phyloP scores from a whole-genome alignment of 768 basidiomycete species.

The Mycena polygramma region DNA sequence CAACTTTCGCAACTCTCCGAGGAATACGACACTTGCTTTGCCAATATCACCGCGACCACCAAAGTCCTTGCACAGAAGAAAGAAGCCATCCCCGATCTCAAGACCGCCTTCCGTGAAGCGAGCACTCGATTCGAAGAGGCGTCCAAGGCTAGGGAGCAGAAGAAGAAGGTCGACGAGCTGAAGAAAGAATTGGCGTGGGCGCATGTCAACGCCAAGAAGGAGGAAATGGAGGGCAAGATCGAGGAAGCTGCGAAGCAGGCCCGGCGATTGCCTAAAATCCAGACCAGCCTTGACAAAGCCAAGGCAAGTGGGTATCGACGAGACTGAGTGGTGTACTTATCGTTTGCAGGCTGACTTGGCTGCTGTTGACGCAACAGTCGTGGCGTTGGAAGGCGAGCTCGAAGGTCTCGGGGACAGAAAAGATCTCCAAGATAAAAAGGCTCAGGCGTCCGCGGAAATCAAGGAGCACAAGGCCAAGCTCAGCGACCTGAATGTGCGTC shows the following conservation, averaged over 20 bases:
- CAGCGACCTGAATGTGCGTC: conserved; percentile 58
- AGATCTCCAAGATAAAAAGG: conserved; percentile 55
- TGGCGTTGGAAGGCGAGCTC: conserved; percentile 54
- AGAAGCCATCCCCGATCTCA: conserved; percentile 84
- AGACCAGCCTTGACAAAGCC: conserved; percentile 49
- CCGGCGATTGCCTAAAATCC: conserved; percentile 54
- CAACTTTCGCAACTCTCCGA: conserved; percentile 89
- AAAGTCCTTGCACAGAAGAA: conserved; percentile 78
- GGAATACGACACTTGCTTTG: conserved; percentile 84
- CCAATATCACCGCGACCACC: conserved; percentile 78
- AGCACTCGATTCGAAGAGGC: conserved; percentile 78
- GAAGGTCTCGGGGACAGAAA: conserved; percentile 61
- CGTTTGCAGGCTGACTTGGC: conserved; percentile 16
- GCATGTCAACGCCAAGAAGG: conserved; percentile 79
- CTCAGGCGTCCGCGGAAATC: conserved; percentile 55
- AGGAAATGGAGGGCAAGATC: conserved; percentile 59
- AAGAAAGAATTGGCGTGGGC: conserved; percentile 92
- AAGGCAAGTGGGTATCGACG: conserved; percentile 50
- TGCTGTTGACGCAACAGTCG: conserved; percentile 48
- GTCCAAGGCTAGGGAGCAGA: conserved; percentile 77
- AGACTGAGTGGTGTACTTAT: conserved; percentile 36
- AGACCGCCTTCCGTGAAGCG: conserved; percentile 68
- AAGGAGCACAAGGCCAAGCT: conserved; percentile 61
- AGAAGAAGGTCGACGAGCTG: conserved; percentile 74
- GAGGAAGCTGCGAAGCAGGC: conserved; percentile 52